phyloP scores from a whole-genome alignment of 257 asterid genomes.

The Penstemon newberryi region DNA sequence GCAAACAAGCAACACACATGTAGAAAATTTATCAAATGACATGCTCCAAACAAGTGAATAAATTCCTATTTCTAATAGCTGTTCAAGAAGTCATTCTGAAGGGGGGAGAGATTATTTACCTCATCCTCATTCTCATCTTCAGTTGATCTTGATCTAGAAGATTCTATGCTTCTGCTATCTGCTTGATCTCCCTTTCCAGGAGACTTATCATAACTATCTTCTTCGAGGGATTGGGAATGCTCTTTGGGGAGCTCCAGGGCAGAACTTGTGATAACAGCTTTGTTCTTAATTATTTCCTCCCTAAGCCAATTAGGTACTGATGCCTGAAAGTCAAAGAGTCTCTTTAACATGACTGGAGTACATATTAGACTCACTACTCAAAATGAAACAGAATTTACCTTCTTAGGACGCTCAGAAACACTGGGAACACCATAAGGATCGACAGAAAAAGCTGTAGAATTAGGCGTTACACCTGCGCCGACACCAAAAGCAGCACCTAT shows the following conservation, averaged over 20 bases:
- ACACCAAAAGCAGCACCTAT: conserved; percentile 62
- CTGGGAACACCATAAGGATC: conserved; percentile 62
- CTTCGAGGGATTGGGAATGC: conserved; percentile 63
- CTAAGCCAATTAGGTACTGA: conserved; percentile 98
- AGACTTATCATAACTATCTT: conserved; percentile 54
- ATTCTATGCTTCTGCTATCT: conserved; percentile 68
- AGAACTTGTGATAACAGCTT: conserved; percentile 72
- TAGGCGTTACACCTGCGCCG: conserved; percentile 59
- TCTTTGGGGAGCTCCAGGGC: conserved; percentile 44
- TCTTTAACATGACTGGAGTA: conserved; percentile 17
- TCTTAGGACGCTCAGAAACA: conserved; percentile 82
- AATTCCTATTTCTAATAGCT: conserved; percentile 12
- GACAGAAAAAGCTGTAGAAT: conserved; percentile 60
- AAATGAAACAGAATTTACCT: conserved; percentile 46
- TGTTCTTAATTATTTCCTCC: conserved; percentile 92
- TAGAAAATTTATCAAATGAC: conserved; percentile 3
- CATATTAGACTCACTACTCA: conserved; percentile 26
- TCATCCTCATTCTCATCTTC: conserved; percentile 87
- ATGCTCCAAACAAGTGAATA: conserved; percentile 6
- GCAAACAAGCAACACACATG: not conserved
- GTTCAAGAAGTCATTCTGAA: not conserved
- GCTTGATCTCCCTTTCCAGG: conserved; percentile 59
- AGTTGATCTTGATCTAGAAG: conserved; percentile 66
- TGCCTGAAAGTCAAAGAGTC: conserved; percentile 53
- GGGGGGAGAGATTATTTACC: conserved; percentile 36